Evolutionary conservation across 2,329 filamentous ascomycete species (phyloP).

Genomic region (Fusarium sp.): DNA sequence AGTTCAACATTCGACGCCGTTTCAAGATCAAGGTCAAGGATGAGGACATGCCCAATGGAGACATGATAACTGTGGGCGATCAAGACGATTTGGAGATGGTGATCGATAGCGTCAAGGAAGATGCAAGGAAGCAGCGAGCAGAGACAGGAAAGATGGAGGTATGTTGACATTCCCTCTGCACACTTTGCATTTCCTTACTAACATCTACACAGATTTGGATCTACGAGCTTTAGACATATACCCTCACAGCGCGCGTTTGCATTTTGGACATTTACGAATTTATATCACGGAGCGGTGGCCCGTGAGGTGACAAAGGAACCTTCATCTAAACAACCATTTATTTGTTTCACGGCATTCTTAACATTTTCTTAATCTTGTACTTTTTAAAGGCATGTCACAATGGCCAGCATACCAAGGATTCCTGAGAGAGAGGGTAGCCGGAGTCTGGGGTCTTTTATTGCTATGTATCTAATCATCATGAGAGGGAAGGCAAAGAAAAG

Average conservation of each 20-base stretch:
- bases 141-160: slow-evolving; percentile 98
- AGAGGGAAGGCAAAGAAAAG: slow-evolving; percentile 19
- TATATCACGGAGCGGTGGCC: slow-evolving; percentile 41
- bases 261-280: slow-evolving; percentile 39
- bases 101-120: slow-evolving; percentile 75
- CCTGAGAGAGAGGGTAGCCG: slow-evolving; percentile 36
- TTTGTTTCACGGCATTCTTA: slow-evolving; percentile 23
- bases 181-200: slow-evolving; percentile 41
- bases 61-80: slow-evolving; percentile 98
- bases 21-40: slow-evolving; percentile 93
- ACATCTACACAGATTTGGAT: slow-evolving; percentile 61
- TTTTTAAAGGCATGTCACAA: slow-evolving; percentile 26
- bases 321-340: slow-evolving; percentile 5
- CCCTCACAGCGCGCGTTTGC: slow-evolving; percentile 44
- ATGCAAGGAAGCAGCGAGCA: slow-evolving; percentile 77
- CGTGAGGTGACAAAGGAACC: slow-evolving; percentile 16
- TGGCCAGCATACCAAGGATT: slow-evolving; percentile 33
- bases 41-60: slow-evolving; percentile 80
- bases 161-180: slow-evolving; percentile 56
- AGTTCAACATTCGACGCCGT: slow-evolving; percentile 81
- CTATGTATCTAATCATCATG: slow-evolving; percentile 33
- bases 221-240: slow-evolving; percentile 56
- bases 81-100: slow-evolving; percentile 96
- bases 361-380: slow-evolving; percentile 40
- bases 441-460: slow-evolving; percentile 31